These are phyloP conservation scores for Scheffersomyces quercinus DNA, from an alignment of 1,139 yeast genomes.

Conservation along the genomic window DNA sequence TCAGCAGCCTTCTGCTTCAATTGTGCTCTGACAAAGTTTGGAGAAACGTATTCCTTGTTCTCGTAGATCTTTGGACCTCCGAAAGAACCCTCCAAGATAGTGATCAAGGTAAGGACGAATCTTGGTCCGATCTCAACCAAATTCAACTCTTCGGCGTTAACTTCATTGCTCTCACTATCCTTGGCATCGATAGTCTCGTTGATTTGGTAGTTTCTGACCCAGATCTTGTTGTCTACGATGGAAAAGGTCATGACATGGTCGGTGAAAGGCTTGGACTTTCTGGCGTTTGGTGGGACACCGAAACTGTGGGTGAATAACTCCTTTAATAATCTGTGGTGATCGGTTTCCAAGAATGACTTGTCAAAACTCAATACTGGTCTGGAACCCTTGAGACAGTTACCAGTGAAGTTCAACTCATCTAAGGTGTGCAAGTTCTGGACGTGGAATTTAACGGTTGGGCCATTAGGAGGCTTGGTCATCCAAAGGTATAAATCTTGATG, in stretches of 20 bases:
- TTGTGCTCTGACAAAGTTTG: constrained; percentile 94
- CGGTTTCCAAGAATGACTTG: constrained; percentile 57
- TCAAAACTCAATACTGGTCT: constrained; percentile 95
- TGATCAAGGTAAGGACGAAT: constrained; percentile 87
- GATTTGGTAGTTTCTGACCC: constrained; percentile 96
- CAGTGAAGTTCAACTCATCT: constrained; percentile 94
- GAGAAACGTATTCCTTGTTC: constrained; percentile 94
- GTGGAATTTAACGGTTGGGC: constrained; percentile 94
- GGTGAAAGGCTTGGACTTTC: constrained; percentile 90
- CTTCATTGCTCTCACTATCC: constrained; percentile 46
- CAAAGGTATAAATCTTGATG: constrained; percentile 94
- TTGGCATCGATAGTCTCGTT: constrained; percentile 64
- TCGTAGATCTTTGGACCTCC: constrained; percentile 98
- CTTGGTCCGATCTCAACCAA: constrained; percentile 97
- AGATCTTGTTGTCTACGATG: constrained; percentile 88
- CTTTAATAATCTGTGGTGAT: constrained; percentile 72
- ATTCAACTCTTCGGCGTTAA: constrained; percentile 56
- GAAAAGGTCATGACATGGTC: constrained; percentile 95
- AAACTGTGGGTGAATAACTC: constrained; percentile 84
- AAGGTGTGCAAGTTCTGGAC: constrained; percentile 93
- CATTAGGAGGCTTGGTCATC: constrained; percentile 96
- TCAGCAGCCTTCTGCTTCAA: constrained; percentile 75
- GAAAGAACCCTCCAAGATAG: constrained; percentile 93
- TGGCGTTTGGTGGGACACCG: constrained; percentile 96
- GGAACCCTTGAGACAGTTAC: constrained; percentile 93